Evolutionary conservation across 2,329 filamentous ascomycete genomes (phyloP), one percentile per base, ranked within the genome.

Genomic region (Pseudomassariella vexata): DNA sequence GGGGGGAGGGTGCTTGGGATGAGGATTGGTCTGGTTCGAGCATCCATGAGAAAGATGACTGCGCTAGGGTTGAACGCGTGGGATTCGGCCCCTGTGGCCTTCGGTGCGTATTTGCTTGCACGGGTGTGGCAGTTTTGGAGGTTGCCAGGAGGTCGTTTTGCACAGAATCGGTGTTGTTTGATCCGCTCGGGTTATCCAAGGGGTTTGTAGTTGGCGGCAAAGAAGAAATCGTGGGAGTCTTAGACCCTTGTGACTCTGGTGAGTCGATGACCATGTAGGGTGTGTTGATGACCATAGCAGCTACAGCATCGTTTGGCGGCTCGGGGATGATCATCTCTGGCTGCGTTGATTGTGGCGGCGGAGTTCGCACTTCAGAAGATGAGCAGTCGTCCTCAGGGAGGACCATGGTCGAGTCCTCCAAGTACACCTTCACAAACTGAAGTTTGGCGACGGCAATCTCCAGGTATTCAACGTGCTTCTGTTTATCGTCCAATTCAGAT

Each of bases 1-100:
- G 28, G 20, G 46, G 31, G 6, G 55, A 40, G 18, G 40, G 28
- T 2, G 45, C 34, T 8, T 42, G 41, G 7, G 47, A 24, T 38
- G 45, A 9, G 28, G 61, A 53, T 33, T 63, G 50, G 42, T 73
- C 69, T 3, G 70, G 72, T 42, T 79, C 78, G 3, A 88, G 65
- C 82, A 88, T 88, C 80, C 81, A 87, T 2, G 82, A 79, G 53
- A 86, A 88, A 4, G 79, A 82, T 6, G 83, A 86, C 43, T 85
- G 81, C 1, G 81, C 80, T 20, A 87, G 66, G 1, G 70, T 76
- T 4, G 81, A 82, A 15, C 80, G 70, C 14, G 76, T 76, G 1
- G 74, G 76, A 11, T 77, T 68, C 2, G 72, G 59, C 26, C 53
- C 59, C 4, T 47, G 41, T 9, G 57, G 52, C 9, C 56, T 42